Evolutionary conservation across 1,284 basidiomycete species (phyloP), one percentile per base, ranked within the genome.

Genomic region (Papiliotrema nemorosa): DNA sequence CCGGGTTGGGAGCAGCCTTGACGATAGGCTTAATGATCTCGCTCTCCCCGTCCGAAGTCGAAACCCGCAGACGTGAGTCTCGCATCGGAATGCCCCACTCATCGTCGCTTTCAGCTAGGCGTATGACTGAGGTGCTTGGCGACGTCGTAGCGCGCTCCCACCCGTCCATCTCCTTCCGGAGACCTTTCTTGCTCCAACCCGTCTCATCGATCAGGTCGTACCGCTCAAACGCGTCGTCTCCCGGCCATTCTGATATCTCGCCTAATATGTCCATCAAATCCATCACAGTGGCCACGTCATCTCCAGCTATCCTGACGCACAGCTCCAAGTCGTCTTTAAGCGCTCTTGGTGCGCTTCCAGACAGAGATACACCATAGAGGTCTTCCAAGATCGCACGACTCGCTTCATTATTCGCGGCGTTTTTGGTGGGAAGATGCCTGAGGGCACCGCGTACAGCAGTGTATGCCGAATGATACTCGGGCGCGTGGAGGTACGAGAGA

Each of bases 181-280:
- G 14, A 7, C 14, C 29, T 14, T 31, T 31, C 29, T 31, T 31
- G 14, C 14, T 31, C 29, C 29, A 31, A 14, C 29, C 29, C 29
- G 29, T 31, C 13, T 18, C 14, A n/a, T 25, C 9, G 25, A 47
- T 53, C 5, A 18, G 24, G n/a, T 53, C 50, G 35, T 38, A 51
- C 36, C 44, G 40, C 18, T 53, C 47, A 1, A 58, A 52, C 10
- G 55, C 58, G 25, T 66, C 63, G 42, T 70, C 62, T 1, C 54
- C 59, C 7, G 64, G 63, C 64, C 68, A 72, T 35, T 56, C 47
- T 10, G 54, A 62, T 29, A 72, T 60, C 40, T 71, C 70, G 22
- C 40, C 53, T 29, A 75, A 41, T 3, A 70, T 46, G 37, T 67
- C 66, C 60, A 69, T 64, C 20, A 75, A 63, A 44, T 74, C 69